These are phyloP conservation scores for Verticillium zaregamsianum DNA, from an alignment of 2,329 filamentous ascomycete species.

Conservation along the genomic window DNA sequence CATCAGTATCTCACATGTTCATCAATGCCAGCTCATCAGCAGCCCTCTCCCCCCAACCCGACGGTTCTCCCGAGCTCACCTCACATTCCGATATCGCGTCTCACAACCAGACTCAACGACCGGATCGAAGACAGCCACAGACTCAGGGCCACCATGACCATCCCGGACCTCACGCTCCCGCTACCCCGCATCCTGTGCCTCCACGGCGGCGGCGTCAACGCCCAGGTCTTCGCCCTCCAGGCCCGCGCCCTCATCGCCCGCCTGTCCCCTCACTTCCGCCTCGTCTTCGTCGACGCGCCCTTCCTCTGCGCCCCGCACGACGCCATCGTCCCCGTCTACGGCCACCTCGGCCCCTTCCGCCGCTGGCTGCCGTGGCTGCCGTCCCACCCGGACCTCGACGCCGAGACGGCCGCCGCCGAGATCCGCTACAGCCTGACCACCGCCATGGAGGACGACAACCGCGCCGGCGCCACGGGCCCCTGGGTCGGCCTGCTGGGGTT, in stretches of 20 bases:
- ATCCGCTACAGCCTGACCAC: slow-evolving; percentile 32
- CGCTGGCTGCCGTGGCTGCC: slow-evolving; percentile 59
- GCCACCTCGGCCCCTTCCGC: slow-evolving; percentile 60
- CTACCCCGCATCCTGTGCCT: slow-evolving; percentile 71
- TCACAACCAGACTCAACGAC: neutral
- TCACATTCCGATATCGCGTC: neutral
- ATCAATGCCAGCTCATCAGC: no score
- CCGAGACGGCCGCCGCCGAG: slow-evolving; percentile 31
- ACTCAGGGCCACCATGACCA: slow-evolving; percentile 1
- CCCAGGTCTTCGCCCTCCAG: slow-evolving; percentile 64
- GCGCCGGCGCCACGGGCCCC: slow-evolving; percentile 44
- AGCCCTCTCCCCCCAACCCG: no score
- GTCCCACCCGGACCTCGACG: slow-evolving; percentile 50
- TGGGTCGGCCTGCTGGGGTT: slow-evolving; percentile 63
- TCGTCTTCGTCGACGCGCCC: slow-evolving; percentile 69
- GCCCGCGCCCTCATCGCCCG: slow-evolving; percentile 48
- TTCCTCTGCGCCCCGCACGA: slow-evolving; percentile 59
- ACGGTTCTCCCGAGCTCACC: neutral
- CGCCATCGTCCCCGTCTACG: slow-evolving; percentile 62
- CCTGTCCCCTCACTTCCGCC: slow-evolving; percentile 57
- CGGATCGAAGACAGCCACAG: neutral
- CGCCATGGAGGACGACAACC: slow-evolving; percentile 49
- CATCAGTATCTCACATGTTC: neutral
- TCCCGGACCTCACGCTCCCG: slow-evolving; percentile 10
- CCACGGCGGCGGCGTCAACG: slow-evolving; percentile 75